Conservation (phyloP, 1,139 yeast genomes). For the Candida neerlandica region DNA sequence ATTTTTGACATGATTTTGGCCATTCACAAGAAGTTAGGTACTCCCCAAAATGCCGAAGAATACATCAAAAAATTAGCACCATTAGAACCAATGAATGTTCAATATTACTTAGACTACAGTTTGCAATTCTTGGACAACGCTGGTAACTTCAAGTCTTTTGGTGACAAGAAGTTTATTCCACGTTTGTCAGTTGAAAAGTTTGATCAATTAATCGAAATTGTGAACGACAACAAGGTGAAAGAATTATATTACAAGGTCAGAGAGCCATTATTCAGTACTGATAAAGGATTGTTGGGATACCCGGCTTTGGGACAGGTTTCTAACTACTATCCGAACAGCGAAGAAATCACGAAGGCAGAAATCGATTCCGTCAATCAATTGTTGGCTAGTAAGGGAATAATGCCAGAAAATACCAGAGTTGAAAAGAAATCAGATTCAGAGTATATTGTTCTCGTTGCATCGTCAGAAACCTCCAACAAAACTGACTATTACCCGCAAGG, state of each 20-base stretch:
- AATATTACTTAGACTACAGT: constrained; percentile 69
- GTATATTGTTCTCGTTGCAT: constrained; percentile 64
- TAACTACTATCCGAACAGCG: constrained; percentile 63
- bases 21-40: constrained; percentile 54
- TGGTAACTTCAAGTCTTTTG: constrained; percentile 89
- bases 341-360: constrained; percentile 57
- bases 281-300: constrained; percentile 67
- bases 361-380: constrained; percentile 66
- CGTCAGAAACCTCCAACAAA: constrained; percentile 48
- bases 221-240: constrained; percentile 37
- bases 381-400: constrained; percentile 60
- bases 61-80: constrained; percentile 38
- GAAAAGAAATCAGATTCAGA: constrained; percentile 47
- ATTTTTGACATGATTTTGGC: constrained; percentile 69
- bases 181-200: constrained; percentile 52
- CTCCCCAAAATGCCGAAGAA: constrained; percentile 42
- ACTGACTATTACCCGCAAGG: constrained; percentile 44
- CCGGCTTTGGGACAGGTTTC: constrained; percentile 76
- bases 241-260: constrained; percentile 47
- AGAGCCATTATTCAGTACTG: constrained; percentile 53
- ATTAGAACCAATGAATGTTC: constrained; percentile 35
- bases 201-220: constrained; percentile 45
- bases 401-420: constrained; percentile 85
- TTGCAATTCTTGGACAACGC: constrained; percentile 78
- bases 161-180: constrained; percentile 85